phyloP scores from a whole-genome alignment of 768 basidiomycete genomes.

The Trametes maxima region DNA sequence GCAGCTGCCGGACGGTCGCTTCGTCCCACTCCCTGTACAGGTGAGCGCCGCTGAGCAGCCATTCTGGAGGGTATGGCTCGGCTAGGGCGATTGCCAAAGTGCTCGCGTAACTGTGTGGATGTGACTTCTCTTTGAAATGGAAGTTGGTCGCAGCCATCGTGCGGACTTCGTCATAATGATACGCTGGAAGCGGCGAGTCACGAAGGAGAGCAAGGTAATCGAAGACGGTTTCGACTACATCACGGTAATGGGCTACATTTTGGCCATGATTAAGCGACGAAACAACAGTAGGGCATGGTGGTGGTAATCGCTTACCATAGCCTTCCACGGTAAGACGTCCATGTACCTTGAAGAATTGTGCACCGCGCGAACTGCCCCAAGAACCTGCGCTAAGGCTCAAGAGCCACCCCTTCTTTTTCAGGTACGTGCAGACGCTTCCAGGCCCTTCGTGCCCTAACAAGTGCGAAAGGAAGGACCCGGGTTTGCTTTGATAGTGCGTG shows the following conservation, averaged over 20 bases:
- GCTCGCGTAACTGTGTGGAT: conserved; percentile 45
- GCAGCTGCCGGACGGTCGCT: conserved; percentile 22
- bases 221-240: conserved; percentile 45
- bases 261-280: neutral
- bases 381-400: conserved; percentile 37
- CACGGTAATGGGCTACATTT: conserved; percentile 41
- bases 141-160: conserved; percentile 47
- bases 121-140: conserved; percentile 48
- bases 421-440: conserved; percentile 50
- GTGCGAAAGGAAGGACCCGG: conserved; percentile 45
- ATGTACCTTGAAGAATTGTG: conserved; percentile 47
- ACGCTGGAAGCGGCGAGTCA: conserved; percentile 25
- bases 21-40: conserved; percentile 28
- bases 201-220: conserved; percentile 41
- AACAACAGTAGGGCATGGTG: neutral
- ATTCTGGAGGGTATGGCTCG: conserved; percentile 24
- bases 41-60: conserved; percentile 18
- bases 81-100: conserved; percentile 36
- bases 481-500: conserved; percentile 43
- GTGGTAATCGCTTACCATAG: conserved; percentile 38
- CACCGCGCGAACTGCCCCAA: conserved; percentile 36
- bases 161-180: conserved; percentile 47
- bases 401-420: conserved; percentile 50
- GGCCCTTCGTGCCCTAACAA: conserved; percentile 55
- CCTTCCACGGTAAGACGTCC: conserved; percentile 53